Base-by-base conservation (phyloP, 306 rosid species). In the Castanospermum australe region DNA sequence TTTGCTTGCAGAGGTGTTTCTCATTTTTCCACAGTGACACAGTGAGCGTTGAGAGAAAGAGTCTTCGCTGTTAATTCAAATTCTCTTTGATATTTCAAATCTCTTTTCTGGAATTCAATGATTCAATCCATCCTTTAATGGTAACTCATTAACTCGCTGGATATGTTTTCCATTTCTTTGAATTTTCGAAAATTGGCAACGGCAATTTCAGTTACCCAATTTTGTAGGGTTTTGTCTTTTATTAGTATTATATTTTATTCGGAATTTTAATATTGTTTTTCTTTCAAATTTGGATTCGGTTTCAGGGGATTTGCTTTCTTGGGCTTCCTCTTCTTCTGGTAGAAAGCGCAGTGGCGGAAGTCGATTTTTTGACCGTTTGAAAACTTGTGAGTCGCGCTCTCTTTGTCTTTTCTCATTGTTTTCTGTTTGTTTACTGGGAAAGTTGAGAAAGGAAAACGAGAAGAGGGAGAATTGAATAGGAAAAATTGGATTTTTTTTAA, bases 321-420 rank as follows among this genome's bases (percentile, higher is more conserved):
- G n/a, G n/a, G n/a, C 45, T 71, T 70, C 1, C 35, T 79, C 48
- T 42, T 45, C 71, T 66, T 51, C 50, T 8, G 20, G 2, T 33
- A 0, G 21, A 67, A 42, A 24, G 41, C 32, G 32, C 36, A 42
- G 52, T 51, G 30, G 20, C 35, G 1, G 10, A 44, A 15, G 5
- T 32, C 72, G 50, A 6, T 47, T 44, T 54, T 74, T 74, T 63
- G 82, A 86, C 86, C 84, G 88, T 90, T 88, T 67, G 75, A 65
- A 77, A 80, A 74, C 80, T 70, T 79, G 81, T 56, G 64, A 64
- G 66, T 68, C 67, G 4, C 67, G 24, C 65, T 71, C 81, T 30
- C 18, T 69, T 5, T 51, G 8, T 44, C 47, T 80, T 15, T 48
- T n/a, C 66, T 81, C 17, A 15, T 57, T 13, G 5, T 68, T 71